Evolutionary conservation across 345 rosid genomes (phyloP), one percentile per base, ranked within the genome.

Genomic region (Brassica nigra): DNA sequence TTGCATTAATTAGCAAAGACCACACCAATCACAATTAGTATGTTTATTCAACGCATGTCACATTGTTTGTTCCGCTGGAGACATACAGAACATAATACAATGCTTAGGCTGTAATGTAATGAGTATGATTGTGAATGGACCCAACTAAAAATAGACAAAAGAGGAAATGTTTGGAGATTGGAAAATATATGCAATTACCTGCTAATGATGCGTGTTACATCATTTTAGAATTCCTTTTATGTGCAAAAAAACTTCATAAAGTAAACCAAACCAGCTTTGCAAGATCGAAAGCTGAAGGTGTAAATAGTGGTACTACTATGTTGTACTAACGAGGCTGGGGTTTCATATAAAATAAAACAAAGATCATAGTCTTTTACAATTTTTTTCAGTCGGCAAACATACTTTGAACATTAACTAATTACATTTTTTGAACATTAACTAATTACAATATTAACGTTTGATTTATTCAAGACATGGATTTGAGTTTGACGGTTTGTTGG

Each of bases 1-100:
- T 70, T 70, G 55, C 70, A 70, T 78, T 70, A 70, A 70, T 20
- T 69, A 52, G 65, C 66, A 39, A 71, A 71, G 81, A 78, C 61
- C 59, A 55, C 30, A 42, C 66, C 59, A 71, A 78, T 54, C 27
- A 55, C 6, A 54, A 65, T 37, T 16, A 71, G 72, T 54, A 1
- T 66, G 37, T 12, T 58, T 42, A 59, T 73, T 58, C 77, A 73
- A 57, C 68, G 52, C 62, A 78, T 66, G 20, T 73, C 73, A 78
- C 69, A 73, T 58, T 78, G 62, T 78, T 72, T 73, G 74, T 66
- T 58, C 68, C 68, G 28, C 54, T 61, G 62, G 54, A 44, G 68
- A 66, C 73, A 73, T 57, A 44, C 78, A 66, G 28, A 79, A 59
- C 82, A 66, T 79, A 67, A 59, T 44, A 66, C 63, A 66, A 42